Evolutionary conservation across 2,329 filamentous ascomycete genomes (phyloP).

Genomic region (Hymenoscyphus repandus): DNA sequence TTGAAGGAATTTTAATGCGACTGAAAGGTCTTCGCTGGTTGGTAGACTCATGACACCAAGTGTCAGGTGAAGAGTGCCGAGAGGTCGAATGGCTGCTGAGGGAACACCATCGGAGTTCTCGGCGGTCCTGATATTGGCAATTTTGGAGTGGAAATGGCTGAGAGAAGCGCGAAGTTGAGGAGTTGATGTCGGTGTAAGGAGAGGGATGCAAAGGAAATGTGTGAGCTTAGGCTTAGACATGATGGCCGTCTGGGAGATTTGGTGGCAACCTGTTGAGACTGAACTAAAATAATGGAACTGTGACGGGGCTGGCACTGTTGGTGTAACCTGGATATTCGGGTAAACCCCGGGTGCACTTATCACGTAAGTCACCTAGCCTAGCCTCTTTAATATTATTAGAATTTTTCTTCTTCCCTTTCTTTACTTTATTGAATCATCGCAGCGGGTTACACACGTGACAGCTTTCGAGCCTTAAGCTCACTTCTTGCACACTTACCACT

Average conservation of each 20-base stretch:
- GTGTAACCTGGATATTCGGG: neutral
- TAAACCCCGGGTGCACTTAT: neutral
- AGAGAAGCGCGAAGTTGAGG: conserved; percentile 62
- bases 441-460: no score
- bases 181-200: conserved; percentile 56
- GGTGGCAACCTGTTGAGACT: neutral
- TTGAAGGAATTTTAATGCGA: conserved; percentile 1
- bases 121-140: conserved; percentile 35
- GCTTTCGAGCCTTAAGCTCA: no score
- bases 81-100: conserved; percentile 62
- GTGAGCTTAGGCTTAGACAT: conserved; percentile 44
- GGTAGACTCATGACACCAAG: conserved; percentile 55
- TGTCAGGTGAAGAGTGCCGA: conserved; percentile 80
- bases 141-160: conserved; percentile 41
- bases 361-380: no score
- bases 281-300: no score
- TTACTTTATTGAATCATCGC: no score
- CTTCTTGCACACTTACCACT: no score
- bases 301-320: neutral
- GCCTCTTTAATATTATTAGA: no score
- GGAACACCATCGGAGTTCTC: conserved; percentile 48
- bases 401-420: no score
- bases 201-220: conserved; percentile 72
- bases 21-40: conserved; percentile 31
- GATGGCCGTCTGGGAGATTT: neutral